These are phyloP conservation scores for Jaltomata sinuosa DNA, from an alignment of 257 asterid genomes.

Conservation along the genomic window DNA sequence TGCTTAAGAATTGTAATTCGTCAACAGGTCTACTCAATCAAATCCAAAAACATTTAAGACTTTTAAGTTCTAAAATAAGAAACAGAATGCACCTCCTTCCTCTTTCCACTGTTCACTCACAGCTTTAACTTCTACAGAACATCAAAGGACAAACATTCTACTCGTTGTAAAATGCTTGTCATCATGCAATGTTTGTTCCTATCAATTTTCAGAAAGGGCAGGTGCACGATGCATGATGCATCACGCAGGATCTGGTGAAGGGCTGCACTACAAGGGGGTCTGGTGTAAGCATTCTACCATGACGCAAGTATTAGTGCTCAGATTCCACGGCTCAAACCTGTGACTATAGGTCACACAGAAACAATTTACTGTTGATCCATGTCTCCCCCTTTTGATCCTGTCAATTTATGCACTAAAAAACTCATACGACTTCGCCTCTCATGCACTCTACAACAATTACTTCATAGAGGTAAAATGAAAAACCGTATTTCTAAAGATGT, in stretches of 20 bases:
- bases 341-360: neutral
- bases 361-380: neutral
- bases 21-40: neutral
- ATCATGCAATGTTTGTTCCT: neutral
- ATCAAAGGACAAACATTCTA: neutral
- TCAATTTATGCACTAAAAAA: neutral
- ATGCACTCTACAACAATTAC: neutral
- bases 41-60: neutral
- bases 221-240: neutral
- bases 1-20: neutral
- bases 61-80: neutral
- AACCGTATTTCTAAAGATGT: neutral
- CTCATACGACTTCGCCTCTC: neutral
- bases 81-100: neutral
- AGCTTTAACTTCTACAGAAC: no score
- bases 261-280: neutral
- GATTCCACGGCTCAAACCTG: neutral
- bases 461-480: neutral
- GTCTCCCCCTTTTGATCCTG: neutral
- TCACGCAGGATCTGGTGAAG: neutral
- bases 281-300: neutral
- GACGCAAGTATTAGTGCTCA: neutral
- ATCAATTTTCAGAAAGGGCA: neutral
- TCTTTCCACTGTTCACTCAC: no score
- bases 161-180: neutral